Evolutionary conservation across 306 rosid genomes (phyloP).

Genomic region (Ammopiptanthus mongolicus): DNA sequence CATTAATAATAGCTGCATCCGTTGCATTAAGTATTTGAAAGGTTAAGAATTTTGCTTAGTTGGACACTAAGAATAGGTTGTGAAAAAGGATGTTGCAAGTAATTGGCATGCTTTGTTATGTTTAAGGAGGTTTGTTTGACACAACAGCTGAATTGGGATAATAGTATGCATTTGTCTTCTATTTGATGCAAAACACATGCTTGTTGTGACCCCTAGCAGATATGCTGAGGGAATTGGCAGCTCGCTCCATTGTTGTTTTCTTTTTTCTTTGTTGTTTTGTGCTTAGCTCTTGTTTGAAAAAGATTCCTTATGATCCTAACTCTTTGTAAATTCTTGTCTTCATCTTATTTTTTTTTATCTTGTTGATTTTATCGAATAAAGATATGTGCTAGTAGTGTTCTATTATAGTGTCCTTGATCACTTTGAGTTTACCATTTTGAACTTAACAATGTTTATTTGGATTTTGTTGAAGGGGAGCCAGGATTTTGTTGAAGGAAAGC

Average conservation of each 20-base stretch:
- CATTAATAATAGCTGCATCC: not conserved
- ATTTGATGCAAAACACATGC: not conserved
- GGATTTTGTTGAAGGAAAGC: too few relatives aligned
- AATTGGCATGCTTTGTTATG: not conserved
- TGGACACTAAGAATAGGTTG: not conserved
- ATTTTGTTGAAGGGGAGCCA: too few relatives aligned
- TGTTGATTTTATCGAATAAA: too few relatives aligned
- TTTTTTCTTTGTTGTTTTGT: not conserved
- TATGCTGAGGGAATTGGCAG: not conserved
- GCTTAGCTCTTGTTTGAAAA: not conserved
- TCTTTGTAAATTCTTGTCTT: not conserved
- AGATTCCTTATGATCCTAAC: not conserved
- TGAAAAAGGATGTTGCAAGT: not conserved
- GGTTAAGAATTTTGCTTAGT: not conserved
- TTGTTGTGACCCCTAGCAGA: not conserved
- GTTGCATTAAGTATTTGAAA: not conserved
- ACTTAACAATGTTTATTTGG: too few relatives aligned
- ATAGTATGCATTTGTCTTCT: not conserved
- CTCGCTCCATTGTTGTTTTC: not conserved
- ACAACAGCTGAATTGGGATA: not conserved
- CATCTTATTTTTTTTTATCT: not conserved
- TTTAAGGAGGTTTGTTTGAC: not conserved
- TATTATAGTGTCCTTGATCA: too few relatives aligned
- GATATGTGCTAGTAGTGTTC: too few relatives aligned
- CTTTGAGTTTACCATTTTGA: too few relatives aligned